Percentiles rank a stretch among this genome's conserved stretches.
These are phyloP conservation scores for Penicillium cataractarum DNA, from an alignment of 495 filamentous ascomycete species.

Conservation along the genomic window DNA sequence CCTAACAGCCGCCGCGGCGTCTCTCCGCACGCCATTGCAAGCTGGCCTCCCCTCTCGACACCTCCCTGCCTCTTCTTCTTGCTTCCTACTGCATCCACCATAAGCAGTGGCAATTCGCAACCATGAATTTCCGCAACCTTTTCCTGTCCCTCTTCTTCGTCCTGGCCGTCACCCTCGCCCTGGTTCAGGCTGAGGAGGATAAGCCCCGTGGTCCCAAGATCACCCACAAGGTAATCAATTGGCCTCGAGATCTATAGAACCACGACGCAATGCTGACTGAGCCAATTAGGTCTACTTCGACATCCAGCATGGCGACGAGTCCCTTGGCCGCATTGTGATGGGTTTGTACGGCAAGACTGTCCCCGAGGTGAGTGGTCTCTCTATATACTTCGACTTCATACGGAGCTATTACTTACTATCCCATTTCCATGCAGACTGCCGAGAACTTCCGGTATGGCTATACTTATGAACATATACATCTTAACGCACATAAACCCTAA, in stretches of 20 bases:
- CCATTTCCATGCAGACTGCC: constrained; percentile 59
- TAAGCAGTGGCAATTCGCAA: constrained; percentile 38
- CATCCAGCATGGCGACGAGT: constrained; percentile 85
- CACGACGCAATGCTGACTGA: constrained; percentile 18
- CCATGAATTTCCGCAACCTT: constrained; percentile 53
- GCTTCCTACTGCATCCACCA: constrained; percentile 11
- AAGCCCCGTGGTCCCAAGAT: constrained; percentile 91
- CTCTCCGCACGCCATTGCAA: constrained; percentile 46
- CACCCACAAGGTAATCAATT: constrained; percentile 73
- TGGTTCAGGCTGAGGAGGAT: constrained; percentile 73
- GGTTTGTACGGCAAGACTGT: constrained; percentile 98
- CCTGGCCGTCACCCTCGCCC: constrained; percentile 61
- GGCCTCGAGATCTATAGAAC: background rate
- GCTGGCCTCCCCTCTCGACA: constrained; percentile 40
- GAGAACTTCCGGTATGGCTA: constrained; percentile 86
- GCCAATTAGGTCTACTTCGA: constrained; percentile 80
- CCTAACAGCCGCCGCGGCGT: constrained; percentile 6
- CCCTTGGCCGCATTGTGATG: constrained; percentile 83
- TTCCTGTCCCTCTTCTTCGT: constrained; percentile 73
- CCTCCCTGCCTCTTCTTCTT: constrained; percentile 15
- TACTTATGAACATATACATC: background rate
- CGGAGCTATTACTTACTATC: constrained; percentile 6
- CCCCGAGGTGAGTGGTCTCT: constrained; percentile 64
- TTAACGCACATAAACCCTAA: constrained; percentile 11
- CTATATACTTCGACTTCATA: background rate